Base-by-base conservation (phyloP, 306 rosid genomes). In the Hippophae rhamnoides region DNA sequence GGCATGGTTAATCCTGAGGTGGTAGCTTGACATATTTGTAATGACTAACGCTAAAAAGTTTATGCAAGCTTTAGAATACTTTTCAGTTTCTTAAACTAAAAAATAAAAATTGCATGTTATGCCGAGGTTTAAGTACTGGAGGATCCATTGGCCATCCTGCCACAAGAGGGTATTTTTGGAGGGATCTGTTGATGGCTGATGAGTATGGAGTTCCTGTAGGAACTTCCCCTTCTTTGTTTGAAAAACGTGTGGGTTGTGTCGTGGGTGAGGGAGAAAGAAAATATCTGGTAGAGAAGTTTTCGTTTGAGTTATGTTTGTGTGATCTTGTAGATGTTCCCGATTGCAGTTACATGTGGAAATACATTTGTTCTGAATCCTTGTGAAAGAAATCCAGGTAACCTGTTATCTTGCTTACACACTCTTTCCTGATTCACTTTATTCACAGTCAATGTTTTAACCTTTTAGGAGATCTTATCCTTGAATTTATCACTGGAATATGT, bases 331-430 rank as follows among this genome's bases (percentile, higher is more conserved):
- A 80, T 81, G 82, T 86, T 86, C 69, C 95, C 89, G 6, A 56
- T 81, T 59, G 87, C 95, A 27, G 76, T 86, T 67, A 77, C 83
- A 52, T 86, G 95, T 63, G 89, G 95, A 63, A 83, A 83, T 72
- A 83, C 95, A 58, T 86, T 78, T 76, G 70, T 86, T 59, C 83
- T 86, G 43, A 86, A 86, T 75, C 78, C 95, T 72, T 86, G 80
- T 64, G 89, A 83, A 73, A 78, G 68, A 13, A 68, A 83, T 76
- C 85, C 89, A 50, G 87, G 95, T 86, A 67, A 52, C 62, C 12
- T 40, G 47, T 71, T 48, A 9, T 59, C 52, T 11, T 25, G 41
- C 67, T 66, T 44, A 26, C 52, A 25, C 61, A 18, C 52, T 42
- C n/a, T 60, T 72, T 31, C 47, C 40, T 45, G 46, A 12, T 54